Conservation (phyloP, 371 early-diverging fungal species). For the Apophysomyces sp. region DNA sequence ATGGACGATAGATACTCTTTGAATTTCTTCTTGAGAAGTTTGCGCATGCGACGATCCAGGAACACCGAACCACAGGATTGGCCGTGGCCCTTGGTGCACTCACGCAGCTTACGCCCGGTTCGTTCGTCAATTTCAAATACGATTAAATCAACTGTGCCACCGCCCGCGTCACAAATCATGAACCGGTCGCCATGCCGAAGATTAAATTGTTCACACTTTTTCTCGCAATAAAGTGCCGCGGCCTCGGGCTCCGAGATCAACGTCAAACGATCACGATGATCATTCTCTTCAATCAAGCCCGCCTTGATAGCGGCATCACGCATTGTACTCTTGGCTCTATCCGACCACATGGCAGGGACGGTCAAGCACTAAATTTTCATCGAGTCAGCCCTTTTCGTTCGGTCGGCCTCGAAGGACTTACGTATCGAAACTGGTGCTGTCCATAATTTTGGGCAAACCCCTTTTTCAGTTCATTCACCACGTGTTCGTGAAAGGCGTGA, state of each 20-base stretch:
- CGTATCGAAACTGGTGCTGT: conserved; percentile 43
- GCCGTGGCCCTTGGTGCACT: conserved; percentile 60
- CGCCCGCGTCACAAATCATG: conserved; percentile 58
- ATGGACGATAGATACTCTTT: conserved; percentile 48
- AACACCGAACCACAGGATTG: conserved; percentile 58
- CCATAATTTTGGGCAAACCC: conserved; percentile 41
- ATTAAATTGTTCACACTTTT: conserved; percentile 49
- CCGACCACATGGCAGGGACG: conserved; percentile 56
- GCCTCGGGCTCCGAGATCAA: conserved; percentile 53
- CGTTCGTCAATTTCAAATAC: conserved; percentile 37
- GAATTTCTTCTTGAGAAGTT: conserved; percentile 49
- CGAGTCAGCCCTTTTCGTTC: too few species aligned
- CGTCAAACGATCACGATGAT: conserved; percentile 47
- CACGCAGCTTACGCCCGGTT: conserved; percentile 40
- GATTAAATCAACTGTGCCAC: conserved; percentile 41
- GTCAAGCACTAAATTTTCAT: conserved; percentile 38
- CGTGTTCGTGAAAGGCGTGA: conserved; percentile 51
- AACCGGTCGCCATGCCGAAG: conserved; percentile 49
- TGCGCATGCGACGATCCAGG: conserved; percentile 58
- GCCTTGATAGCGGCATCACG: conserved; percentile 51
- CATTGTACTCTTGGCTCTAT: conserved; percentile 53
- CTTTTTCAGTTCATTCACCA: conserved; percentile 49
- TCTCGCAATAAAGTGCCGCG: conserved; percentile 51
- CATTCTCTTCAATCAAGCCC: conserved; percentile 35
- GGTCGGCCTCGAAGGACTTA: too few species aligned